A percentile compares a stretch with the other conserved stretches of the same genome.
phyloP scores from a whole-genome alignment of 2,329 filamentous ascomycete genomes.

The Diaporthe sp. region DNA sequence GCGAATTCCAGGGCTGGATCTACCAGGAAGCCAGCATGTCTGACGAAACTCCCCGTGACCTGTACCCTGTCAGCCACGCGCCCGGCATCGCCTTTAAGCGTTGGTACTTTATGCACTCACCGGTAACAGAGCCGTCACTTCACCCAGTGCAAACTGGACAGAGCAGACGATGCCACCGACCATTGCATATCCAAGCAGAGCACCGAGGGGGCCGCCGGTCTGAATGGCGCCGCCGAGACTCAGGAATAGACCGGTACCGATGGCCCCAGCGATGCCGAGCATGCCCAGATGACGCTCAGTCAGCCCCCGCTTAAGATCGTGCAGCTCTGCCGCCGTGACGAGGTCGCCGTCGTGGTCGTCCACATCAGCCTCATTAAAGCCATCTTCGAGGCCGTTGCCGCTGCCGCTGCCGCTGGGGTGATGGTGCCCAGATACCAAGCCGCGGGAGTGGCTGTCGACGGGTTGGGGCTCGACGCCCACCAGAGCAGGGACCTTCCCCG shows the following conservation, averaged over 20 bases:
- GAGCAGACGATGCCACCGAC: conserved; percentile 70
- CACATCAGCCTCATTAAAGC: conserved; percentile 7
- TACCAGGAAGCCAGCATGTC: conserved; percentile 72
- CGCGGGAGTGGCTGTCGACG: conserved; percentile 10
- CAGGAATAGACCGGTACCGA: conserved; percentile 73
- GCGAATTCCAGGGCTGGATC: conserved; percentile 72
- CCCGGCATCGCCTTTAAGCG: background rate
- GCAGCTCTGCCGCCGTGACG: conserved; percentile 63
- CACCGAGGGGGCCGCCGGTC: conserved; percentile 63
- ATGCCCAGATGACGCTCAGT: conserved; percentile 72
- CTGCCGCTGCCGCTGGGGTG: background rate
- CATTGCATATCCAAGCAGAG: conserved; percentile 67
- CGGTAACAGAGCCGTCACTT: conserved; percentile 72
- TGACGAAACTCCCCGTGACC: conserved; percentile 73
- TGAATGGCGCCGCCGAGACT: conserved; percentile 68
- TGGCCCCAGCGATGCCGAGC: conserved; percentile 73
- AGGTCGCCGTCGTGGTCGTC: conserved; percentile 57
- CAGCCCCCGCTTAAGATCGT: conserved; percentile 63
- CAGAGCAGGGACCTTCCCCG: conserved; percentile 31
- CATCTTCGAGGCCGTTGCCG: conserved; percentile 3
- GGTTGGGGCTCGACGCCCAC: conserved; percentile 26
- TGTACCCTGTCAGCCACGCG: background rate
- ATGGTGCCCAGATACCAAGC: conserved; percentile 13
- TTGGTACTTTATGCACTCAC: conserved; percentile 43
- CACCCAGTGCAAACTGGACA: conserved; percentile 72